These are phyloP conservation scores for Cenococcum geophilum DNA, from an alignment of 495 filamentous ascomycete species.

Conservation along the genomic window DNA sequence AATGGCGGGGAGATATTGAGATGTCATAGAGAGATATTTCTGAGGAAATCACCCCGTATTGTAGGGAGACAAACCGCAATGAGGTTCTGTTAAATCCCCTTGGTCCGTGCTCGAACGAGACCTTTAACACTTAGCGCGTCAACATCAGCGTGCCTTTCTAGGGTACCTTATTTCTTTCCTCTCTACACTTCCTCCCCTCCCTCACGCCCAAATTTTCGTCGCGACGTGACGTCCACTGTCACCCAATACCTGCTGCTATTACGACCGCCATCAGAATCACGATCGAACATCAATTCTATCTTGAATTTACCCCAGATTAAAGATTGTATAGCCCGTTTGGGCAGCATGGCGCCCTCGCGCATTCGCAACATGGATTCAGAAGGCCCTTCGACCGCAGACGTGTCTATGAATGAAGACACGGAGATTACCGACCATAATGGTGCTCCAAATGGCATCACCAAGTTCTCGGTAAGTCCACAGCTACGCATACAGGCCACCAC, in stretches of 20 bases:
- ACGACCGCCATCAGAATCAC: constrained; percentile 1
- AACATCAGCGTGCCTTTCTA: not conserved
- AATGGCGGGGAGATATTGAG: too few species aligned
- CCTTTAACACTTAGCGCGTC: not conserved
- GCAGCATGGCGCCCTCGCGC: constrained; percentile 32
- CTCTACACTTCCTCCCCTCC: constrained; percentile 2
- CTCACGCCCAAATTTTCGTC: constrained; percentile 6
- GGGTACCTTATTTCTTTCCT: not conserved
- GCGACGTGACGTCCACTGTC: constrained; percentile 10
- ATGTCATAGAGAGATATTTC: too few species aligned
- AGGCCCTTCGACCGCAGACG: constrained; percentile 30
- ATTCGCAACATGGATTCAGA: constrained; percentile 25
- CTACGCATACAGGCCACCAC: not conserved
- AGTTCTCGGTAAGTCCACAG: constrained; percentile 20
- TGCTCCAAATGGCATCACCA: constrained; percentile 16
- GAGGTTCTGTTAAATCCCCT: too few species aligned
- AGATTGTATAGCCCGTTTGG: constrained; percentile 10
- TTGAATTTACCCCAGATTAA: constrained; percentile 4
- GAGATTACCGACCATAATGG: constrained; percentile 24
- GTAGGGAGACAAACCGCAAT: too few species aligned
- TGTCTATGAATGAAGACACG: constrained; percentile 28
- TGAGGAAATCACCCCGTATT: too few species aligned
- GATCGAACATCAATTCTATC: constrained; percentile 8
- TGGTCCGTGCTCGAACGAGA: too few species aligned
- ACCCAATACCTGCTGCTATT: constrained; percentile 1